Percentiles rank a stretch among this genome's conserved stretches.
Conservation (phyloP, 441 rosid species). For the Adansonia rubrostipa region DNA sequence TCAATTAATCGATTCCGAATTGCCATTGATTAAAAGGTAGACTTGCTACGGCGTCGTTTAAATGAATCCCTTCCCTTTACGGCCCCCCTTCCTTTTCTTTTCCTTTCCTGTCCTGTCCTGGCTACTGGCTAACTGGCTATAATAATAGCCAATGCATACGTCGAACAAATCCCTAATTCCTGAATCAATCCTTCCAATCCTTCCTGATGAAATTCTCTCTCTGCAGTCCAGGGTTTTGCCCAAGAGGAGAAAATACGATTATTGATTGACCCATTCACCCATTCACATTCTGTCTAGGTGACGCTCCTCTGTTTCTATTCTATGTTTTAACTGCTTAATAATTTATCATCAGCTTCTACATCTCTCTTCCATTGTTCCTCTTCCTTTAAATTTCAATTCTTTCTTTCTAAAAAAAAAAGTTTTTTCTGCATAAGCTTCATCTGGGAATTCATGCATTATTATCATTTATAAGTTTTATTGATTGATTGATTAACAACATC, state of each 20-base stretch:
- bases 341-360: neutral
- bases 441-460: neutral
- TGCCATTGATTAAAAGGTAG: neutral
- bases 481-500: neutral
- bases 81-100: too few relatives aligned
- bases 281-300: neutral
- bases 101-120: too few relatives aligned
- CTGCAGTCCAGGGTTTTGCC: neutral
- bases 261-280: neutral
- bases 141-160: too few relatives aligned
- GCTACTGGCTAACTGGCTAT: too few relatives aligned
- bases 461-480: neutral
- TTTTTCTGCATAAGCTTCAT: neutral
- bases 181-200: neutral
- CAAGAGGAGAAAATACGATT: neutral
- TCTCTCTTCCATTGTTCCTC: neutral
- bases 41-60: slow-evolving; percentile 7
- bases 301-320: neutral
- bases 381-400: slow-evolving; percentile 7
- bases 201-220: neutral
- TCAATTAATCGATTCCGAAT: too few relatives aligned
- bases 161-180: neutral
- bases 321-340: neutral
- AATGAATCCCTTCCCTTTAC: neutral
- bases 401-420: neutral